Evolutionary conservation across 768 basidiomycete species (phyloP).

Genomic region (Gymnopilus dilepis): DNA sequence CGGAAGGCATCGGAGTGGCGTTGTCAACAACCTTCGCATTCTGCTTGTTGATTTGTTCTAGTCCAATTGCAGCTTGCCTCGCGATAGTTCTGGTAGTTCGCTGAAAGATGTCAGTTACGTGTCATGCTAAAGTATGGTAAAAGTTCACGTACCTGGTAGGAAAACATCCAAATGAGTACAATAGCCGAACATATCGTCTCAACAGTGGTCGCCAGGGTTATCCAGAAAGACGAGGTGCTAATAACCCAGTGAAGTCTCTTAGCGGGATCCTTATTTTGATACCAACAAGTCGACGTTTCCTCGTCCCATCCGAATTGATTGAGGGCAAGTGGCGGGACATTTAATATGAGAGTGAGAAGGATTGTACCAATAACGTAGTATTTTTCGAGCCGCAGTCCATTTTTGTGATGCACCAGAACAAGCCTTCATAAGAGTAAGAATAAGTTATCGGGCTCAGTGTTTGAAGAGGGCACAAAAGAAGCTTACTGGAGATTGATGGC

Average conservation of each 20-base stretch:
- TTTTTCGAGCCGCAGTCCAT: neutral
- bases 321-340: neutral
- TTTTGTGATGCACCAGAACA: neutral
- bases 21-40: neutral
- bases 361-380: neutral
- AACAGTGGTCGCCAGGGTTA: neutral
- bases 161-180: neutral
- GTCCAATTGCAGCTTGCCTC: neutral
- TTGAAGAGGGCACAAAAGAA: neutral
- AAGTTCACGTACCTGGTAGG: neutral
- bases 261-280: neutral
- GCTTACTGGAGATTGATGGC: conserved; percentile 1
- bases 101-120: neutral
- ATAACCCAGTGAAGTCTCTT: neutral
- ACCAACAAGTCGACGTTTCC: neutral
- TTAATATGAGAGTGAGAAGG: neutral
- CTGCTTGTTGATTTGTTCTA: neutral
- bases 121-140: neutral
- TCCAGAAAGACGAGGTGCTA: neutral
- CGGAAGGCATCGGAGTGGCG: neutral
- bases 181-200: neutral
- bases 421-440: neutral
- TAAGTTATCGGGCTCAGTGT: neutral
- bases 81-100: neutral
- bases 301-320: neutral